Base-by-base conservation (phyloP, 805 yeast species). In the Teunomyces kruisii region DNA sequence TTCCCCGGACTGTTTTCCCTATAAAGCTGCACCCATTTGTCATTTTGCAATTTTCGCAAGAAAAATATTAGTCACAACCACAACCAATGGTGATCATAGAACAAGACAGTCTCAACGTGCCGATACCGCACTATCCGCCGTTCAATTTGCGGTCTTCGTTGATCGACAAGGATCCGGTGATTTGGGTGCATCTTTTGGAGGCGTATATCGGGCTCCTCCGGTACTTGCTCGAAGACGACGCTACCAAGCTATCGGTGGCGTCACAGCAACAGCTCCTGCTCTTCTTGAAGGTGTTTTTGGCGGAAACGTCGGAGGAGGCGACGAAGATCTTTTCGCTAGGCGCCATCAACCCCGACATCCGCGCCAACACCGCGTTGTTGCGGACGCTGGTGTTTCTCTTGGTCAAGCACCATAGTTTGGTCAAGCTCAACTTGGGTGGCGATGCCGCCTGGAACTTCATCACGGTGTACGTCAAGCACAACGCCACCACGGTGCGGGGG, bases 101-200 rank as follows among this genome's bases (percentile, higher is more conserved):
- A 35, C 38, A 35, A 39, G 43, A 35, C 15, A 24, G 32, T 17
- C 27, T 39, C 13, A 39, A 75, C 37, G 66, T 83, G 3, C 88
- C 88, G 2, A 76, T 85, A 7, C 85, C 86, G 14, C 76, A 78
- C 19, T 86, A 80, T 48, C 94, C 94, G 7, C 90, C 91, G 1
- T 85, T 86, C 64, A 78, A 78, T 49, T 72, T 86, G 22, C 70
- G 94, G 29, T 86, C 91, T 0, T 81, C 88, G n/a, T 67, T 86
- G 58, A 83, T 84, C 6, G 94, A 86, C 57, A 86, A 80, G 49
- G 95, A 86, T 58, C 95, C 95, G 0, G 90, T 86, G 16, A 86
- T 86, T 7, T 86, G 92, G 90, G 84, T 78, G 3, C 89, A 85
- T 59, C 64, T 84, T 15, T 62, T 86, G 13, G 88, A 84, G 52